Evolutionary conservation across 768 basidiomycete genomes (phyloP), one percentile per base, ranked within the genome.

Genomic region (Boletus pseudopeckii): DNA sequence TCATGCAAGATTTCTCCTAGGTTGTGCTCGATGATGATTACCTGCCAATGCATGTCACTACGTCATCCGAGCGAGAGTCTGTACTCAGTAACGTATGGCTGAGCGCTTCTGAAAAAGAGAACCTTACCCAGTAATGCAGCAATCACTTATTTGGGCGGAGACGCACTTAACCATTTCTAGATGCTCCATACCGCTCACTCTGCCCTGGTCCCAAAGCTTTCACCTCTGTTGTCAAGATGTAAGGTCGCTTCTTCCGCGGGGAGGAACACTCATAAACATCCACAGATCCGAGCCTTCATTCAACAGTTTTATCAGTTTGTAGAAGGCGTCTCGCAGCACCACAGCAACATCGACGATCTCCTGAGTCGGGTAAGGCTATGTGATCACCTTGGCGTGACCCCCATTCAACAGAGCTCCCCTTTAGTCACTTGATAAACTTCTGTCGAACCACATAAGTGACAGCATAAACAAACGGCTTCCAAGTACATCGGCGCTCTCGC

Each of bases 151-250:
- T 50, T 32, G 4, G 13, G 22, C 18, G 17, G 28, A 45, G 41
- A 48, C 14, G 15, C 40, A 28, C 48, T 55, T 53, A 53, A 56
- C 34, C 37, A 20, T n/a, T 26, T 30, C 41, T 51, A 92, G 92
- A 64, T 76, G 74, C 50, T 61, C 79, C 8, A 72, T 86, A 49
- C 92, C 94, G 5, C 75, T 86, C 52, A 76, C 77, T 26, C 76
- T 99, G 38, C 94, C 97, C 1, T 99, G 96, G 90, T 98, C 96
- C 0, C 88, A 90, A 67, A 89, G 90, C 1, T 98, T 98, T 71
- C 90, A 93, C 61, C 75, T 90, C n/a, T 96, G 92, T 63, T 98
- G 96, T 67, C 88, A 91, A 75, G 84, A 90, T 64, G 91, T 91
- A 68, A 28, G 53, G 18, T 36, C n/a, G 14, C 43, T 18, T 56